Percentiles rank a stretch among this genome's conserved stretches.
phyloP scores from a whole-genome alignment of 2,329 filamentous ascomycete species.

The Curvularia sp. region DNA sequence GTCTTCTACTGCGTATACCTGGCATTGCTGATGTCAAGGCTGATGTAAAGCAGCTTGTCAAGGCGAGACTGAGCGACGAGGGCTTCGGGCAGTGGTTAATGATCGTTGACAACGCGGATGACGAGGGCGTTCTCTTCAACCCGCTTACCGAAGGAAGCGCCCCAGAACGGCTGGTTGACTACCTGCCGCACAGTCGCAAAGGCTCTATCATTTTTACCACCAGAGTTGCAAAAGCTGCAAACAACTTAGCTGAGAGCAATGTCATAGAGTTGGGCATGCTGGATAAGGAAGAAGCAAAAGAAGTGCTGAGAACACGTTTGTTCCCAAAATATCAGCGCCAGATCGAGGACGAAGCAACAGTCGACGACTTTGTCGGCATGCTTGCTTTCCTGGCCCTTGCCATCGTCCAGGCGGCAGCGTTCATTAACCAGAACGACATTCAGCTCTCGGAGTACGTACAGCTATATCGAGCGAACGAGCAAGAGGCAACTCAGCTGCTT shows the following conservation, averaged over 20 bases:
- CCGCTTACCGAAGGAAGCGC: background rate
- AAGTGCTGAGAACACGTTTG: background rate
- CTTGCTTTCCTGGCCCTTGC: background rate
- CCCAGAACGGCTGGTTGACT: background rate
- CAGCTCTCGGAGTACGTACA: background rate
- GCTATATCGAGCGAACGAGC: background rate
- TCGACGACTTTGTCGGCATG: background rate
- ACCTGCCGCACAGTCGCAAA: background rate
- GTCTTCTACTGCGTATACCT: background rate
- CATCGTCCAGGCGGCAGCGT: background rate
- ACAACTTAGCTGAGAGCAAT: background rate
- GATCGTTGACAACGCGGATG: background rate
- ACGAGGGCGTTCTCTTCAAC: background rate
- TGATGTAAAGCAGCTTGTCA: background rate
- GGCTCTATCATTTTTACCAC: slow-evolving; percentile 4
- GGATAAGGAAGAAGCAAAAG: background rate
- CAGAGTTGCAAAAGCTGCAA: background rate
- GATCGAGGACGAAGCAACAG: background rate
- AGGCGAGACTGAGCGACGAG: background rate
- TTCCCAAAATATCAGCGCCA: background rate
- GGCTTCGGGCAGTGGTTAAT: background rate
- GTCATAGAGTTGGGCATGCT: background rate
- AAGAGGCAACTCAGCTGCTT: background rate
- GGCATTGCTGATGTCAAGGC: background rate
- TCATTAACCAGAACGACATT: background rate